Conservation (phyloP, 495 filamentous ascomycete genomes). For the Cercophora scortea region DNA sequence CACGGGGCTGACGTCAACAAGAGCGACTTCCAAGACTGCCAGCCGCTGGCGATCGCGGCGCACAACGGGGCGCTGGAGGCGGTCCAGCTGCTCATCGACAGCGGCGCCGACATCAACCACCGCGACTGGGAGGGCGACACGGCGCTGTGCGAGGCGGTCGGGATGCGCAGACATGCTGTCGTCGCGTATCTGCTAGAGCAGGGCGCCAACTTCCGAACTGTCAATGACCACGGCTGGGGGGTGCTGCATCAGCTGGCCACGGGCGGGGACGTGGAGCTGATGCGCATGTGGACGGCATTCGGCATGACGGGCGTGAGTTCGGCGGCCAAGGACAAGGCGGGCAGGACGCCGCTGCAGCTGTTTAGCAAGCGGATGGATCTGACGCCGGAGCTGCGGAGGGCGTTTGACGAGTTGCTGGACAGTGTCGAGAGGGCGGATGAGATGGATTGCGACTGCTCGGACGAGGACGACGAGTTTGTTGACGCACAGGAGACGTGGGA, state of each 20-base stretch:
- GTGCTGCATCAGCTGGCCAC: background rate
- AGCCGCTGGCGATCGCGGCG: background rate
- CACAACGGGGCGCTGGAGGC: background rate
- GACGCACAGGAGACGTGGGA: too few relatives aligned
- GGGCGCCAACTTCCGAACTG: background rate
- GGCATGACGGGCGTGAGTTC: background rate
- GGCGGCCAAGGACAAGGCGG: background rate
- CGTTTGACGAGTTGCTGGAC: slow-evolving; percentile 3
- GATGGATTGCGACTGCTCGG: too few relatives aligned
- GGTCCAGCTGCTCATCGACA: background rate
- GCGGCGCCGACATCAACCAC: slow-evolving; percentile 2
- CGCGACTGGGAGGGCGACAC: slow-evolving; percentile 2
- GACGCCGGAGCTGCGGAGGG: background rate
- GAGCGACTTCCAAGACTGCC: too few relatives aligned
- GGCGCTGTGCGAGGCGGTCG: background rate
- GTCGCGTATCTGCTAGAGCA: background rate
- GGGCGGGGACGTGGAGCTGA: background rate
- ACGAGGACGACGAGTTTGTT: too few relatives aligned
- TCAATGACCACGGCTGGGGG: background rate
- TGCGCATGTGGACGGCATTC: background rate
- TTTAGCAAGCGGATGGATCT: background rate
- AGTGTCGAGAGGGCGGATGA: background rate
- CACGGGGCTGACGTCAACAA: background rate
- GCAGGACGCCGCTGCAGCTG: slow-evolving; percentile 1
- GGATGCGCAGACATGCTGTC: background rate